Percentiles rank a stretch among this genome's conserved stretches.
These are phyloP conservation scores for Aureobasidium sp. DNA, from an alignment of 2,329 filamentous ascomycete genomes.

Conservation along the genomic window DNA sequence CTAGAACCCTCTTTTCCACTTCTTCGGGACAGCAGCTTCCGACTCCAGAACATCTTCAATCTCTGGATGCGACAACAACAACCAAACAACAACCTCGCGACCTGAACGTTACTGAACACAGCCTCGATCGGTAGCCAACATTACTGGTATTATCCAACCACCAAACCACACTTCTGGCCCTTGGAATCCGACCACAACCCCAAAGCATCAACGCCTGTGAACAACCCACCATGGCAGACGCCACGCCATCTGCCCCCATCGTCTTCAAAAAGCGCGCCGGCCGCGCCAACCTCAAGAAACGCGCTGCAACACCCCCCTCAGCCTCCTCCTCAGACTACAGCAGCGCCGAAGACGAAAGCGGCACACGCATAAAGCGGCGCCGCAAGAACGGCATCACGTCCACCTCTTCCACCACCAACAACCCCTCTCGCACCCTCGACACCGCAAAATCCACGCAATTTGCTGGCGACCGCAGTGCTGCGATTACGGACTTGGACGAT, in stretches of 20 bases:
- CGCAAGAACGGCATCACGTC: conserved; percentile 61
- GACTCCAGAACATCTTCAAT: neutral
- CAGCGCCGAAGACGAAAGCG: conserved; percentile 63
- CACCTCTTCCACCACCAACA: conserved; percentile 48
- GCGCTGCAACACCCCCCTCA: conserved; percentile 69
- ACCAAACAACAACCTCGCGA: neutral
- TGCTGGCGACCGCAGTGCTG: conserved; percentile 53
- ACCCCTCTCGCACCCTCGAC: conserved; percentile 23
- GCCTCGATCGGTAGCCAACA: too few species aligned
- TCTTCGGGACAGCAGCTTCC: neutral
- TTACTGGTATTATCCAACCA: neutral
- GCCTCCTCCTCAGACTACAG: conserved; percentile 57
- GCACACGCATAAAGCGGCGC: conserved; percentile 70
- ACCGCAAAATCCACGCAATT: conserved; percentile 37
- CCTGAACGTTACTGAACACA: neutral
- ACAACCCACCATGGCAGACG: conserved; percentile 27
- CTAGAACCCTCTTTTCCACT: neutral
- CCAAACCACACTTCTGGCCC: neutral
- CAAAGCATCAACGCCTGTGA: neutral
- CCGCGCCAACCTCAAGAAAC: conserved; percentile 71
- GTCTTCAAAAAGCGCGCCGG: conserved; percentile 86
- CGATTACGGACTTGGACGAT: conserved; percentile 66
- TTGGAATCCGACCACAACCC: neutral
- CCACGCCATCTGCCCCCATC: conserved; percentile 31
- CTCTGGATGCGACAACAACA: neutral